Conservation (phyloP, 2,329 filamentous ascomycete species). For the Calcarisporium arbuscula region DNA sequence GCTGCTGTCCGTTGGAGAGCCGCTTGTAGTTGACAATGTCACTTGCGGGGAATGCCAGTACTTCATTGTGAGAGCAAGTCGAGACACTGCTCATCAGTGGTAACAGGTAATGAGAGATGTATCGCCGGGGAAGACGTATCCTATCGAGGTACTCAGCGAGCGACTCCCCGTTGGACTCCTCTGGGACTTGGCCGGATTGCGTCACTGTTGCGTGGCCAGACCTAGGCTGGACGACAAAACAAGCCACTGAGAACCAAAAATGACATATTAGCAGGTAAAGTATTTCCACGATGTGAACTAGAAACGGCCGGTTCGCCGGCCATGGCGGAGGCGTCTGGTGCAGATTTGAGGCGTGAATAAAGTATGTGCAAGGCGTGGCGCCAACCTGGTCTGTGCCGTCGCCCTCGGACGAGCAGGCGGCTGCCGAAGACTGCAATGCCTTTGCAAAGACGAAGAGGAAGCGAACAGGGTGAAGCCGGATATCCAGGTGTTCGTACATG, state of each 20-base stretch:
- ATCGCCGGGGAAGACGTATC: constrained; percentile 42
- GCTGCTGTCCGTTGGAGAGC: constrained; percentile 37
- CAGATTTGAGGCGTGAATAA: constrained; percentile 48
- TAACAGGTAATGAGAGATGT: constrained; percentile 42
- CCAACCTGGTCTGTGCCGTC: constrained; percentile 10
- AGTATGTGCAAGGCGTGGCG: constrained; percentile 31
- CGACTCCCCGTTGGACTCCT: constrained; percentile 29
- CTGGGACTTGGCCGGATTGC: neutral
- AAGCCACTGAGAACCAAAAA: constrained; percentile 46
- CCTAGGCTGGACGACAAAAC: constrained; percentile 37
- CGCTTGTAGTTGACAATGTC: constrained; percentile 47
- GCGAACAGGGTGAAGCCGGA: constrained; percentile 41
- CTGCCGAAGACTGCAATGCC: constrained; percentile 9
- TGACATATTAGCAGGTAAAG: constrained; percentile 41
- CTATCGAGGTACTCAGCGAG: constrained; percentile 42
- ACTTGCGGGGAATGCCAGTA: constrained; percentile 45
- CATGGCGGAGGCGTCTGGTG: constrained; percentile 40
- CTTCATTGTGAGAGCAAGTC: constrained; percentile 45
- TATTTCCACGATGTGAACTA: constrained; percentile 36
- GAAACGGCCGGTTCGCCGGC: constrained; percentile 27
- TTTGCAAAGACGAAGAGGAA: constrained; percentile 49
- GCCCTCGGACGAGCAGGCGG: neutral
- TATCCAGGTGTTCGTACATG: constrained; percentile 49
- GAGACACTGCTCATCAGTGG: constrained; percentile 49
- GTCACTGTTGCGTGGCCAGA: neutral